These are phyloP conservation scores for Aspergillus ochraceus DNA, from an alignment of 2,329 filamentous ascomycete genomes.

Conservation along the genomic window DNA sequence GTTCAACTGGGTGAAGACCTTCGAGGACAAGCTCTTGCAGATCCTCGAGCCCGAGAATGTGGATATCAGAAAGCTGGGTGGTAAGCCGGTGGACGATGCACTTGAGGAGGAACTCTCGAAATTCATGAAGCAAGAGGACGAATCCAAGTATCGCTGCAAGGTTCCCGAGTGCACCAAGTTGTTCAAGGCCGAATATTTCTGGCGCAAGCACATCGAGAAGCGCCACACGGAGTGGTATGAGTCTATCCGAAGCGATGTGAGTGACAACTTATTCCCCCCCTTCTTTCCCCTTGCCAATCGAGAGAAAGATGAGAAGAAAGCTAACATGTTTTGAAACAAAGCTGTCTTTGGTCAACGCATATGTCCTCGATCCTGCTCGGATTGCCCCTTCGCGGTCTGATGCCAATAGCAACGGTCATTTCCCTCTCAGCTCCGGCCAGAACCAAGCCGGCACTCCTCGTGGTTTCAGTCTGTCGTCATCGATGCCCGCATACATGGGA, in stretches of 20 bases:
- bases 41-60: slow-evolving; percentile 86
- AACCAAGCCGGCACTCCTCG: slow-evolving; percentile 80
- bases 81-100: slow-evolving; percentile 81
- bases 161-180: slow-evolving; percentile 94
- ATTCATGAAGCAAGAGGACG: slow-evolving; percentile 94
- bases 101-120: slow-evolving; percentile 82
- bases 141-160: slow-evolving; percentile 95
- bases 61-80: slow-evolving; percentile 87
- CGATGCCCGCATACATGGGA: slow-evolving; percentile 62
- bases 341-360: slow-evolving; percentile 89
- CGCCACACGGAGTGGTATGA: slow-evolving; percentile 87
- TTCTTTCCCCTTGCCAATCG: not conserved
- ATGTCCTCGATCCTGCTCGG: slow-evolving; percentile 90
- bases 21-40: slow-evolving; percentile 93
- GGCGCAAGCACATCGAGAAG: slow-evolving; percentile 97
- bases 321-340: slow-evolving; percentile 45
- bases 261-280: slow-evolving; percentile 30
- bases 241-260: slow-evolving; percentile 77
- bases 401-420: slow-evolving; percentile 93
- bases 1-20: slow-evolving; percentile 98
- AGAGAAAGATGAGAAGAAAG: not conserved
- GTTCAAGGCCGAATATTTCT: slow-evolving; percentile 96
- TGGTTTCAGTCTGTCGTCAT: slow-evolving; percentile 81
- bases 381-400: slow-evolving; percentile 92
- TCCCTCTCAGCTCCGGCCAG: slow-evolving; percentile 76